phyloP scores from a whole-genome alignment of 306 rosid genomes.

The Cicer bijugum region DNA sequence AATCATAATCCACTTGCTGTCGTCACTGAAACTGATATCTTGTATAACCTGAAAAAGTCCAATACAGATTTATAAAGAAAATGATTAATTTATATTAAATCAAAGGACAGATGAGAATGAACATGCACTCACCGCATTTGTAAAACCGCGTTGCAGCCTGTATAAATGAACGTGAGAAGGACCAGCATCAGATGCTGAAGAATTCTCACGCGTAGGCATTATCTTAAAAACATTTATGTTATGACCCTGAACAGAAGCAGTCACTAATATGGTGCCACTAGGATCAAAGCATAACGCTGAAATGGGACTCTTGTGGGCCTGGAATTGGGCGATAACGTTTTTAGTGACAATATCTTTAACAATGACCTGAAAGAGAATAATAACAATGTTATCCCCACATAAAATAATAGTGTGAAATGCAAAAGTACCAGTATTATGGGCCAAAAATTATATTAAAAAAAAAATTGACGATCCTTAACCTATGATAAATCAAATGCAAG shows the following conservation, averaged over 20 bases:
- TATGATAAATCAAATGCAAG: slow-evolving; percentile 17
- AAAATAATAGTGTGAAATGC: slow-evolving; percentile 21
- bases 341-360: slow-evolving; percentile 82
- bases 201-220: slow-evolving; percentile 61
- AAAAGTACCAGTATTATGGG: slow-evolving; percentile 2
- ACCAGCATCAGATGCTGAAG: slow-evolving; percentile 53
- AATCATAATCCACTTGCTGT: slow-evolving; percentile 98
- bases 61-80: slow-evolving; percentile 36
- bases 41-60: slow-evolving; percentile 75
- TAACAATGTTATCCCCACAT: slow-evolving; percentile 25
- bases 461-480: not conserved
- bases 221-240: slow-evolving; percentile 89
- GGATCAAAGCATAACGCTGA: slow-evolving; percentile 95
- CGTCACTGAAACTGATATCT: slow-evolving; percentile 90
- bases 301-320: slow-evolving; percentile 91
- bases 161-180: slow-evolving; percentile 75
- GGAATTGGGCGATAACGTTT: slow-evolving; percentile 77
- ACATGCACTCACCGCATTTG: slow-evolving; percentile 77
- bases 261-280: slow-evolving; percentile 87
- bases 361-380: slow-evolving; percentile 68
- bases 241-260: slow-evolving; percentile 94
- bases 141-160: slow-evolving; percentile 90
- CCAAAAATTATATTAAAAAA: not conserved
- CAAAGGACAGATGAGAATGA: slow-evolving; percentile 2
- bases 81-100: not conserved